Evolutionary conservation across 2,329 filamentous ascomycete species (phyloP).

Genomic region (Trichoderma hamatum): DNA sequence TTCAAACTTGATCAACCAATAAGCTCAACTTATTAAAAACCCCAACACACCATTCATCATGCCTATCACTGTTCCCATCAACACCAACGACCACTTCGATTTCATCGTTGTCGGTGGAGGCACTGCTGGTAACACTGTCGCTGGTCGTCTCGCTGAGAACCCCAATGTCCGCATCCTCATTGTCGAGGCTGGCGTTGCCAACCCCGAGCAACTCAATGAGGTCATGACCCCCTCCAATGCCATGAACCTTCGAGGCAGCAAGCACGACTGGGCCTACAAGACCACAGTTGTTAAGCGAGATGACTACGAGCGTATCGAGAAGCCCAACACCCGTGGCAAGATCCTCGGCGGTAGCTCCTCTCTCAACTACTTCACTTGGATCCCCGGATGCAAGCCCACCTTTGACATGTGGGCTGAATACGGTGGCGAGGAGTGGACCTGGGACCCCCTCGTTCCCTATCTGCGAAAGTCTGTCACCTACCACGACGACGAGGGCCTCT

Average conservation of each 20-base stretch:
- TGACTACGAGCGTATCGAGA: constrained; percentile 64
- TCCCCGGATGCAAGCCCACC: constrained; percentile 59
- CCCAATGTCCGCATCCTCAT: constrained; percentile 48
- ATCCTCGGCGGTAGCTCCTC: constrained; percentile 60
- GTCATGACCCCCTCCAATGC: constrained; percentile 57
- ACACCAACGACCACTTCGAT: constrained; percentile 33
- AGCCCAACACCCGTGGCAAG: constrained; percentile 65
- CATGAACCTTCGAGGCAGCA: constrained; percentile 56
- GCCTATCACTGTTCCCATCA: constrained; percentile 23
- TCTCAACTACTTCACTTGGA: constrained; percentile 67
- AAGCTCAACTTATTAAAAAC: constrained; percentile 28
- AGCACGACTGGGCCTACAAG: constrained; percentile 65
- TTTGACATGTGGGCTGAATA: constrained; percentile 72
- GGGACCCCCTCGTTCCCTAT: constrained; percentile 54
- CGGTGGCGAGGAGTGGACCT: constrained; percentile 69
- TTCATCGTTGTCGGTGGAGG: constrained; percentile 43
- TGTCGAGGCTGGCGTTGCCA: constrained; percentile 52
- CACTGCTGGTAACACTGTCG: constrained; percentile 43
- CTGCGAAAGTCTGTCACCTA: constrained; percentile 61
- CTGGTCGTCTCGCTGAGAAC: constrained; percentile 43
- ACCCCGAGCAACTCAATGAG: constrained; percentile 53
- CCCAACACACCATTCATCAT: constrained; percentile 19
- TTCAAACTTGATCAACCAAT: background rate
- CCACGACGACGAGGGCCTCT: constrained; percentile 55
- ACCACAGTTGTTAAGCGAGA: constrained; percentile 61